Evolutionary conservation across 495 filamentous ascomycete species (phyloP).

Genomic region (Aeminium ludgeri): DNA sequence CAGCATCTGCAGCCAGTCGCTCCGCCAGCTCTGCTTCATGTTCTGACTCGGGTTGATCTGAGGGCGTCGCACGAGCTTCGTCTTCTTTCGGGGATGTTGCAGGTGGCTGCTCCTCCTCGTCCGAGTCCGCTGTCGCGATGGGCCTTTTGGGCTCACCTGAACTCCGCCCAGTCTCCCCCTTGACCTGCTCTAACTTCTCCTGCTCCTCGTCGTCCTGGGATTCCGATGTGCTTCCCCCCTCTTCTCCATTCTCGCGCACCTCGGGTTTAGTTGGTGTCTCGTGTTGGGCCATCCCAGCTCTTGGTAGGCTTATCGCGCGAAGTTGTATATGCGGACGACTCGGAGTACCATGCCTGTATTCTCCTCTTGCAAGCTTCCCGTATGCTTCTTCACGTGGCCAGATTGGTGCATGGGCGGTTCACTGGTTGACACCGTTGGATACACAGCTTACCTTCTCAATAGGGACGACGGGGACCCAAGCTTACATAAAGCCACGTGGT

Average conservation of each 20-base stretch:
- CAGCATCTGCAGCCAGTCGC: background rate
- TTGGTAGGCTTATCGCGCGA: constrained; percentile 6
- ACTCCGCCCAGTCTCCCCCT: background rate
- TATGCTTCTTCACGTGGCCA: too few species aligned
- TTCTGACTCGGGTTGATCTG: background rate
- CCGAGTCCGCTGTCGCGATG: background rate
- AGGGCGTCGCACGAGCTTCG: too few species aligned
- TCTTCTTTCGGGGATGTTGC: background rate
- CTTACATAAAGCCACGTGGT: too few species aligned
- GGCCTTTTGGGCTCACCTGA: constrained; percentile 3
- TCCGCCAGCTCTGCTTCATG: background rate
- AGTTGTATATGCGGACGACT: background rate
- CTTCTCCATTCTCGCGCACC: background rate
- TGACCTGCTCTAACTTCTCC: constrained; percentile 5
- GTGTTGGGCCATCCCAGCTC: constrained; percentile 20
- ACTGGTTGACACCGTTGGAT: too few species aligned
- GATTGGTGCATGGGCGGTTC: too few species aligned
- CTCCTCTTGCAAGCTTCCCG: too few species aligned
- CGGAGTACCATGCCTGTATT: background rate
- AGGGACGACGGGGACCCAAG: too few species aligned
- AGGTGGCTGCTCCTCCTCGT: constrained; percentile 2
- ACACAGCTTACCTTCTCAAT: too few species aligned
- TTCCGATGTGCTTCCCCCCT: background rate
- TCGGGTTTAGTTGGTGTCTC: constrained; percentile 1
- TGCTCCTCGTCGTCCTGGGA: constrained; percentile 1